Conservation (phyloP, 1,284 basidiomycete species). For the Polyporus tsugae region DNA sequence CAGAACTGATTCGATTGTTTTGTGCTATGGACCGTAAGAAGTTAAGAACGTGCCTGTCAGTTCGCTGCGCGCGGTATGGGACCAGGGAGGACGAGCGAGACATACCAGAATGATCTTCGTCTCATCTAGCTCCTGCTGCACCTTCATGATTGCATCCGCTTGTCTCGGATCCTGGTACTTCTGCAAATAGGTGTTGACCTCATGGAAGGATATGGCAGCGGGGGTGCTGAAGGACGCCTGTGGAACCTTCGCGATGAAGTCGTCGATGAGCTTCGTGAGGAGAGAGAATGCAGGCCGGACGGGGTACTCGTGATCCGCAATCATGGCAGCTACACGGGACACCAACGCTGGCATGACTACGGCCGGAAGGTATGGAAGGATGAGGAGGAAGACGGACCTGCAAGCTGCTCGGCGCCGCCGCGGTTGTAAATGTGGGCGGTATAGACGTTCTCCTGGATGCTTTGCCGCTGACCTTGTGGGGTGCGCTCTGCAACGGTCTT, state of each 20-base stretch:
- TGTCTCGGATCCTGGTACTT: slow-evolving; percentile 99
- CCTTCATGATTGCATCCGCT: slow-evolving; percentile 98
- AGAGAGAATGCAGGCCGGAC: slow-evolving; percentile 96
- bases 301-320: slow-evolving; percentile 97
- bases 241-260: slow-evolving; percentile 86
- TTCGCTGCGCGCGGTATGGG: not conserved
- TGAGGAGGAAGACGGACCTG: slow-evolving; percentile 60
- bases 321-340: slow-evolving; percentile 75
- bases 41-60: not conserved
- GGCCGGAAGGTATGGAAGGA: not conserved
- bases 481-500: slow-evolving; percentile 96
- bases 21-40: slow-evolving; percentile 75
- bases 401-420: slow-evolving; percentile 82
- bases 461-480: slow-evolving; percentile 87
- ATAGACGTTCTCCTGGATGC: slow-evolving; percentile 95
- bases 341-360: not conserved
- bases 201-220: slow-evolving; percentile 71
- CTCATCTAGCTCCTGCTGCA: slow-evolving; percentile 98
- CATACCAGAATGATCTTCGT: slow-evolving; percentile 97
- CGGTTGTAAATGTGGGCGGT: slow-evolving; percentile 93
- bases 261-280: slow-evolving; percentile 93
- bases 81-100: not conserved
- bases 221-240: slow-evolving; percentile 72
- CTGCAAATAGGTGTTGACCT: slow-evolving; percentile 84
- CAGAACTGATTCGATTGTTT: slow-evolving; percentile 98